Evolutionary conservation across 495 filamentous ascomycete genomes (phyloP).

Genomic region (Pseudevernia furfuracea): DNA sequence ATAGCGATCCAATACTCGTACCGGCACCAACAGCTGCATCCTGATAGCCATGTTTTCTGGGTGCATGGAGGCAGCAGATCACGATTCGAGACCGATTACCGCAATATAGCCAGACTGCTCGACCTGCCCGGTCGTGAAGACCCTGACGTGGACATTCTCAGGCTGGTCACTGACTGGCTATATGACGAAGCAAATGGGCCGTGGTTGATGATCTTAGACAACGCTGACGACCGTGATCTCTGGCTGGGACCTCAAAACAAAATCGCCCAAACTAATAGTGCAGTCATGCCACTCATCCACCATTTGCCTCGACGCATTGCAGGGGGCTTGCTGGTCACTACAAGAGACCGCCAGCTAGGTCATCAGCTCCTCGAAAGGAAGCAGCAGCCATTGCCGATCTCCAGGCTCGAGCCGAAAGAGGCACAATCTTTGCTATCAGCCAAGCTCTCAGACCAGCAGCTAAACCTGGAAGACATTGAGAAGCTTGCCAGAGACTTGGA

Average conservation of each 20-base stretch:
- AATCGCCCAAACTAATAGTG: background rate
- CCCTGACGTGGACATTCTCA: slow-evolving; percentile 32
- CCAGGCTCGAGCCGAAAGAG: slow-evolving; percentile 13
- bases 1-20: slow-evolving; percentile 38
- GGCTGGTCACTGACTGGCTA: slow-evolving; percentile 37
- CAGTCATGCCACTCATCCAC: slow-evolving; percentile 20
- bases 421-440: slow-evolving; percentile 14
- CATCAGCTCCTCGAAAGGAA: slow-evolving; percentile 18
- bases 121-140: slow-evolving; percentile 34
- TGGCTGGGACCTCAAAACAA: slow-evolving; percentile 11
- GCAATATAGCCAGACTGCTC: slow-evolving; percentile 32
- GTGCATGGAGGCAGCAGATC: slow-evolving; percentile 33
- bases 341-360: slow-evolving; percentile 26
- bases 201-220: slow-evolving; percentile 49
- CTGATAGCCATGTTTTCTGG: slow-evolving; percentile 38
- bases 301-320: slow-evolving; percentile 26
- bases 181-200: slow-evolving; percentile 28
- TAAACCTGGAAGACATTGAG: slow-evolving; percentile 8
- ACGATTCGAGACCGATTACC: slow-evolving; percentile 36
- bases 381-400: slow-evolving; percentile 14
- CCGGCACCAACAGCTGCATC: slow-evolving; percentile 23
- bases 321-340: slow-evolving; percentile 30
- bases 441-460: slow-evolving; percentile 10
- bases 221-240: slow-evolving; percentile 42
- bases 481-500: slow-evolving; percentile 22